Conservation (phyloP, 2,329 filamentous ascomycete species). For the Geosmithia putterillii region DNA sequence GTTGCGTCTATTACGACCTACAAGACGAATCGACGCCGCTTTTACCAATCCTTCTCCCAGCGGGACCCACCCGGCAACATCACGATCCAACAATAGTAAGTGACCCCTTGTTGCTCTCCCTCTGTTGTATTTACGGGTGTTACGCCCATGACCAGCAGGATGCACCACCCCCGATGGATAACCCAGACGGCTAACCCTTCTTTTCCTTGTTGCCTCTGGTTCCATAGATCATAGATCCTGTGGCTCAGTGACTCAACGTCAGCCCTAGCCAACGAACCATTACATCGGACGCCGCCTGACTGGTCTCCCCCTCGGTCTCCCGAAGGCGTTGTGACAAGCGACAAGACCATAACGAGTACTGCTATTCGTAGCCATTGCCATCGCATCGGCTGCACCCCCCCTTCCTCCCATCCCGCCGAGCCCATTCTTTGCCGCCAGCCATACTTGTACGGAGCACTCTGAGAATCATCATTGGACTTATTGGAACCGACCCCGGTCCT, state of each 20-base stretch:
- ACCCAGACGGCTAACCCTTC: too few relatives aligned
- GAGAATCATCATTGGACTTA: background rate
- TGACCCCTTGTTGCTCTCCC: background rate
- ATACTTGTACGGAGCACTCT: background rate
- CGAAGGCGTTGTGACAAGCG: background rate
- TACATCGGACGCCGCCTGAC: background rate
- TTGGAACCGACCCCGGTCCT: background rate
- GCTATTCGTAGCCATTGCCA: too few relatives aligned
- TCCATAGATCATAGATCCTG: too few relatives aligned
- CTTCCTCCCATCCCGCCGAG: too few relatives aligned
- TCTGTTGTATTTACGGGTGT: background rate
- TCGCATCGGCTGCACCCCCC: background rate
- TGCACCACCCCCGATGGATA: too few relatives aligned
- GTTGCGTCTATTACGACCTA: background rate
- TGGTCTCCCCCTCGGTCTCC: background rate
- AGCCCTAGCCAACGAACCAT: background rate
- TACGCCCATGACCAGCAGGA: background rate
- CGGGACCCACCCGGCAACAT: background rate
- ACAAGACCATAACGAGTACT: background rate
- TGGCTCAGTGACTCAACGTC: too few relatives aligned
- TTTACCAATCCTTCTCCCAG: background rate
- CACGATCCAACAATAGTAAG: background rate
- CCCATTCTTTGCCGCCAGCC: conserved; percentile 1
- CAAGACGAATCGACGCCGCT: background rate
- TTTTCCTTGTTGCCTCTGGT: too few relatives aligned